These are phyloP conservation scores for Daldinia caldariorum DNA, from an alignment of 495 filamentous ascomycete species.

Conservation along the genomic window DNA sequence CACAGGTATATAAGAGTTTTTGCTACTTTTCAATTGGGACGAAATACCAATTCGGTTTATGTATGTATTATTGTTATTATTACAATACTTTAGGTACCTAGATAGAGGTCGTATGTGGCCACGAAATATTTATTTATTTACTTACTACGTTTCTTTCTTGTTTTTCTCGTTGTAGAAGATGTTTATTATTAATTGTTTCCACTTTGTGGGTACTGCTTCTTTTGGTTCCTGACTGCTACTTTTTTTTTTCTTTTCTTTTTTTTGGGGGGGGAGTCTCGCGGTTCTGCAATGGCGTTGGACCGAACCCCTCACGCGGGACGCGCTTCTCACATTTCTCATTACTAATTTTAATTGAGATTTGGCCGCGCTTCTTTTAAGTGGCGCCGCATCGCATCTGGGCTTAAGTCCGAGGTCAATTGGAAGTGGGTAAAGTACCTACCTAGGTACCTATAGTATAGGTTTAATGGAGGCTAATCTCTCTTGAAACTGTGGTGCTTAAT, in stretches of 20 bases:
- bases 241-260: not conserved
- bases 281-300: conserved; percentile 18
- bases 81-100: not conserved
- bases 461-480: too few species aligned
- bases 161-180: conserved; percentile 1
- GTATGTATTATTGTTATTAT: not conserved
- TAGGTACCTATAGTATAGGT: not conserved
- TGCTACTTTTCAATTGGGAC: conserved; percentile 7
- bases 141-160: not conserved
- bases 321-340: conserved; percentile 20
- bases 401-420: not conserved
- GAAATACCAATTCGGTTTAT: not conserved
- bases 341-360: conserved; percentile 29
- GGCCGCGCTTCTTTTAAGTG: conserved; percentile 1
- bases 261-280: conserved; percentile 41
- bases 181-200: conserved; percentile 11
- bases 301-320: conserved; percentile 43
- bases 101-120: not conserved
- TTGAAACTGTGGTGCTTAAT: too few species aligned
- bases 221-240: conserved; percentile 19
- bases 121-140: conserved; percentile 3
- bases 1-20: conserved; percentile 6
- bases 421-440: not conserved
- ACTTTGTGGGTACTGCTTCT: not conserved
- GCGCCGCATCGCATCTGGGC: conserved; percentile 13